Evolutionary conservation across 495 filamentous ascomycete genomes (phyloP).

Genomic region (Lophiotrema nucula): DNA sequence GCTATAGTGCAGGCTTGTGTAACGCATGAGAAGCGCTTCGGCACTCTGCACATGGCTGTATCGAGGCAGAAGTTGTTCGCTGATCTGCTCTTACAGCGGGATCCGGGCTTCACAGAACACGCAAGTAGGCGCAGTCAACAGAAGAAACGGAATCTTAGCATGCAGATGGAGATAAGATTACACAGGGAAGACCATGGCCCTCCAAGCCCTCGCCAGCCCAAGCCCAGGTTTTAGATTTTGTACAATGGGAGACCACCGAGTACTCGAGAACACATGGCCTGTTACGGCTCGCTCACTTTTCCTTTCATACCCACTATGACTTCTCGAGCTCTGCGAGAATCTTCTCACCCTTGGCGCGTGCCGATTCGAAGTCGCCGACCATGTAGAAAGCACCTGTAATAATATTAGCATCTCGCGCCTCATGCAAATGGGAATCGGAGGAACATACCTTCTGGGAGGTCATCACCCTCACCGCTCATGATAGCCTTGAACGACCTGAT

Average conservation of each 20-base stretch:
- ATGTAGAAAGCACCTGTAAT: conserved; percentile 80
- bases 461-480: conserved; percentile 90
- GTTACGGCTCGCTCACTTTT: background rate
- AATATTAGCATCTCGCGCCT: conserved; percentile 21
- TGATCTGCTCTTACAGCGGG: too few relatives aligned
- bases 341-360: conserved; percentile 97
- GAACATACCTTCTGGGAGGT: conserved; percentile 77
- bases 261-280: background rate
- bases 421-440: background rate
- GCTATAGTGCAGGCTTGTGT: too few relatives aligned
- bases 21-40: too few relatives aligned
- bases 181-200: conserved; percentile 28
- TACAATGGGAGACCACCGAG: conserved; percentile 14
- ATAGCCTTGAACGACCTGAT: conserved; percentile 96
- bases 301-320: conserved; percentile 38
- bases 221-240: conserved; percentile 20
- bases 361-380: conserved; percentile 94
- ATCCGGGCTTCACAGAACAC: too few relatives aligned
- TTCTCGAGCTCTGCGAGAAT: conserved; percentile 92
- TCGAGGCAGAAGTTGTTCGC: too few relatives aligned
- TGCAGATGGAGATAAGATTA: conserved; percentile 32
- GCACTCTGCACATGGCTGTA: too few relatives aligned
- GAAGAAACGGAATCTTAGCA: conserved; percentile 27
- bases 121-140: background rate
- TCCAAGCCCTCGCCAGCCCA: conserved; percentile 10